Percentiles rank a stretch among this genome's conserved stretches.
These are phyloP conservation scores for Kwoniella botswanensis DNA, from an alignment of 768 basidiomycete species.

Conservation along the genomic window DNA sequence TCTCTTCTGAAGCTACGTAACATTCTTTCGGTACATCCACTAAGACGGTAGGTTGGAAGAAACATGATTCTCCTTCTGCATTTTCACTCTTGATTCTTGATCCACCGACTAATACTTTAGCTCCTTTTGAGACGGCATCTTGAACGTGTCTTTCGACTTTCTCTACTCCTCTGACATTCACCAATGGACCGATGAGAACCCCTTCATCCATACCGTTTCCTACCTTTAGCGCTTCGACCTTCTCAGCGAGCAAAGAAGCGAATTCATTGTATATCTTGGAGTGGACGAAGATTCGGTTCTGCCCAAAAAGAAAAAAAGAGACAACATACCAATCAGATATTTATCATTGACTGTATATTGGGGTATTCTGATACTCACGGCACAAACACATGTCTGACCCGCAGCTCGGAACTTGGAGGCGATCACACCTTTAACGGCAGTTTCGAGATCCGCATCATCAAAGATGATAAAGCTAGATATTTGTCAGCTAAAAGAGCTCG, in stretches of 20 bases:
- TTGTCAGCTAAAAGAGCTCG: neutral
- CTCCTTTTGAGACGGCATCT: slow-evolving; percentile 21
- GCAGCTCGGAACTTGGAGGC: slow-evolving; percentile 73
- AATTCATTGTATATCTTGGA: slow-evolving; percentile 74
- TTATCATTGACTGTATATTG: too few relatives aligned
- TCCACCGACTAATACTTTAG: slow-evolving; percentile 19
- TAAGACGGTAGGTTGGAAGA: slow-evolving; percentile 27
- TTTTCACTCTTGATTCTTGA: neutral
- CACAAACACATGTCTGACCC: slow-evolving; percentile 28
- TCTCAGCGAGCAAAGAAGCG: slow-evolving; percentile 71
- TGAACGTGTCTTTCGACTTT: slow-evolving; percentile 18
- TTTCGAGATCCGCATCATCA: slow-evolving; percentile 76
- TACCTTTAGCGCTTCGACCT: slow-evolving; percentile 19
- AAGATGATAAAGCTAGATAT: slow-evolving; percentile 79
- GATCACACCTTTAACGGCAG: slow-evolving; percentile 91
- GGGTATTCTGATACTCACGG: neutral
- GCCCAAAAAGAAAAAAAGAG: slow-evolving; percentile 68
- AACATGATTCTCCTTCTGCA: slow-evolving; percentile 15
- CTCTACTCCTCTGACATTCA: slow-evolving; percentile 24
- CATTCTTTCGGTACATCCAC: slow-evolving; percentile 5
- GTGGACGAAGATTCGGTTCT: slow-evolving; percentile 89
- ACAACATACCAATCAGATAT: neutral
- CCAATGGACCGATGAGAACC: slow-evolving; percentile 18
- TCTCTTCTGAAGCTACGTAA: slow-evolving; percentile 76
- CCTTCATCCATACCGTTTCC: slow-evolving; percentile 24